A percentile compares a stretch with the other conserved stretches of the same genome.
Evolutionary conservation across 108 stramenopile species (phyloP).

Genomic region (Cylindrotheca fusiformis): DNA sequence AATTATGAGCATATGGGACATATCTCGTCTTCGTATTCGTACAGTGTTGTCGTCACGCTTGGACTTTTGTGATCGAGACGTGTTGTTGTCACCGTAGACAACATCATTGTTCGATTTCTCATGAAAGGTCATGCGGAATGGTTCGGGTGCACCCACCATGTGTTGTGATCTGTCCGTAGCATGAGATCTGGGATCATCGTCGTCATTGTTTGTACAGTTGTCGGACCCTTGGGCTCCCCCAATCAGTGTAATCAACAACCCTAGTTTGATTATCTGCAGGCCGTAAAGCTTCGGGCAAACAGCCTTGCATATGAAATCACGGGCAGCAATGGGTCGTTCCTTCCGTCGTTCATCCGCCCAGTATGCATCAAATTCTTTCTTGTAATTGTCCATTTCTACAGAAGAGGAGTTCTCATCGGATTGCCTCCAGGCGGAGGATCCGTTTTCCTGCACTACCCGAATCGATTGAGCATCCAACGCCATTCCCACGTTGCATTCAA

Average conservation of each 20-base stretch:
- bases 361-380: constrained; percentile 82
- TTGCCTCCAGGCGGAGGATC: constrained; percentile 33
- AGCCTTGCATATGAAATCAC: constrained; percentile 87
- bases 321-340: constrained; percentile 69
- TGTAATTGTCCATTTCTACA: constrained; percentile 58
- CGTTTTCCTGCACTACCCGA: constrained; percentile 50
- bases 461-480: constrained; percentile 89
- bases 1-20: constrained; percentile 88
- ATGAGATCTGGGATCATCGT: neutral
- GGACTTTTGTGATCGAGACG: neutral
- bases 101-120: constrained; percentile 3
- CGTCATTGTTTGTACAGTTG: constrained; percentile 13
- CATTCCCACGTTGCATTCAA: constrained; percentile 87
- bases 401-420: constrained; percentile 12
- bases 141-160: constrained; percentile 32
- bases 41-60: constrained; percentile 33
- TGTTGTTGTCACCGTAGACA: constrained; percentile 15
- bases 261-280: constrained; percentile 91
- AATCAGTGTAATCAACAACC: constrained; percentile 88
- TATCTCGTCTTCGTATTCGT: constrained; percentile 61
- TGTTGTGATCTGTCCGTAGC: neutral
- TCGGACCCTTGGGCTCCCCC: constrained; percentile 67
- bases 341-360: constrained; percentile 55
- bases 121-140: constrained; percentile 48
- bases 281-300: constrained; percentile 98